Percentiles rank a stretch among this genome's conserved stretches.
These are phyloP conservation scores for Pseudogymnoascus sp. DNA, from an alignment of 2,329 filamentous ascomycete species.

Conservation along the genomic window DNA sequence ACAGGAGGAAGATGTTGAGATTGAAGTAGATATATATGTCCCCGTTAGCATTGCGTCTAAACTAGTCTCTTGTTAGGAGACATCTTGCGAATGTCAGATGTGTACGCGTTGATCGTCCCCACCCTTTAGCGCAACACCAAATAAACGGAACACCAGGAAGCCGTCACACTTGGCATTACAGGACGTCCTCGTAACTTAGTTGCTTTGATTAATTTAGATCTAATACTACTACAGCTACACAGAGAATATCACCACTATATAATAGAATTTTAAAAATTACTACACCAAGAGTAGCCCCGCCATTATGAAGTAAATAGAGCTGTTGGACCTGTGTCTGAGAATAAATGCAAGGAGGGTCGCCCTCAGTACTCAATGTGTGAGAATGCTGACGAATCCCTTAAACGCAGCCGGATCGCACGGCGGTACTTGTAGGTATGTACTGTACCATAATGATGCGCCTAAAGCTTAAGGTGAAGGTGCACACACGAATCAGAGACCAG, in stretches of 20 bases:
- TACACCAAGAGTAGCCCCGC: too few species aligned
- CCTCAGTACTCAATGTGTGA: too few species aligned
- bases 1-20: slow-evolving; percentile 13
- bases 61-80: slow-evolving; percentile 12
- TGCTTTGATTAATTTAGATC: slow-evolving; percentile 11
- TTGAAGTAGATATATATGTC: slow-evolving; percentile 12
- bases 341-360: too few species aligned
- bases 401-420: background rate
- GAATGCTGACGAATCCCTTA: background rate
- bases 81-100: slow-evolving; percentile 12
- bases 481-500: background rate
- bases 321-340: too few species aligned
- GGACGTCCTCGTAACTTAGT: slow-evolving; percentile 11
- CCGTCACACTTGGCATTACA: background rate
- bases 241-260: background rate
- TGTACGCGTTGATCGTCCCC: slow-evolving; percentile 10
- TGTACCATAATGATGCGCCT: background rate
- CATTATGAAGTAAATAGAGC: too few species aligned
- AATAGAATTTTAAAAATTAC: background rate
- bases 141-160: background rate
- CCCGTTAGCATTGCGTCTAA: slow-evolving; percentile 4
- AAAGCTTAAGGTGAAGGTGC: background rate
- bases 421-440: background rate
- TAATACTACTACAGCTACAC: slow-evolving; percentile 7
- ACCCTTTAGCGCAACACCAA: slow-evolving; percentile 10